A percentile compares a stretch with the other conserved stretches of the same genome.
Conservation (phyloP, 192 early-diverging fungal genomes). For the Coemansia sp. region DNA sequence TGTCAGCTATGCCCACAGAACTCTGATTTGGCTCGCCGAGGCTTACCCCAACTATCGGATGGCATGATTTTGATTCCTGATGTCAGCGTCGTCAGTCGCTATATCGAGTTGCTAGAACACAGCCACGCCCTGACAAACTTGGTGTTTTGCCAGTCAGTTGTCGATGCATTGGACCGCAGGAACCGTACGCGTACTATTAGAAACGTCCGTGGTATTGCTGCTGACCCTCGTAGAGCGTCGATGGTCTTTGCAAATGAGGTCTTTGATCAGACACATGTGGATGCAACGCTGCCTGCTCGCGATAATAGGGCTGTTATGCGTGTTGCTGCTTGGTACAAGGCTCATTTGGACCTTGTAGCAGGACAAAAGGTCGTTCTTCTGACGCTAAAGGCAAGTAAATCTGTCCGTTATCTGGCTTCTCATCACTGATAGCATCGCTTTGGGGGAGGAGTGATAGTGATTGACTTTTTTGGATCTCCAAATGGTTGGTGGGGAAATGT, state of each 20-base stretch:
- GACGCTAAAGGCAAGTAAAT: conserved; percentile 21
- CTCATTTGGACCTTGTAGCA: conserved; percentile 49
- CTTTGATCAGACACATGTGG: conserved; percentile 56
- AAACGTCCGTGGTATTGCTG: conserved; percentile 63
- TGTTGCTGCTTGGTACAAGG: conserved; percentile 63
- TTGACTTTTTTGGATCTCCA: conserved; percentile 1
- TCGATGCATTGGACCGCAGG: conserved; percentile 64
- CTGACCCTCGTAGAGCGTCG: conserved; percentile 60
- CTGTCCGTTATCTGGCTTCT: conserved; percentile 16
- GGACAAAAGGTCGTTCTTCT: conserved; percentile 30
- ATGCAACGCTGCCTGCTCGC: conserved; percentile 20
- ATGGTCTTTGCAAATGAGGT: conserved; percentile 75
- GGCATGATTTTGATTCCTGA: conserved; percentile 38
- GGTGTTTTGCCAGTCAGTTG: conserved; percentile 70
- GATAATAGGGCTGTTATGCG: conserved; percentile 64
- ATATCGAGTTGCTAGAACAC: conserved; percentile 72
- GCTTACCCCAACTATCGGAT: conserved; percentile 33
- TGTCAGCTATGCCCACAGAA: conserved; percentile 37
- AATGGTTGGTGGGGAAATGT: background rate
- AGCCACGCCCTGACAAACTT: conserved; percentile 63
- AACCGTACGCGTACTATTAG: conserved; percentile 67
- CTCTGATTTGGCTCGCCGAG: conserved; percentile 12
- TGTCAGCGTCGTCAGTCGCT: conserved; percentile 58
- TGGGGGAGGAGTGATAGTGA: background rate
- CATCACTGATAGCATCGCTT: conserved; percentile 24